phyloP scores from a whole-genome alignment of 768 basidiomycete species.

The Clathrus columnatus region DNA sequence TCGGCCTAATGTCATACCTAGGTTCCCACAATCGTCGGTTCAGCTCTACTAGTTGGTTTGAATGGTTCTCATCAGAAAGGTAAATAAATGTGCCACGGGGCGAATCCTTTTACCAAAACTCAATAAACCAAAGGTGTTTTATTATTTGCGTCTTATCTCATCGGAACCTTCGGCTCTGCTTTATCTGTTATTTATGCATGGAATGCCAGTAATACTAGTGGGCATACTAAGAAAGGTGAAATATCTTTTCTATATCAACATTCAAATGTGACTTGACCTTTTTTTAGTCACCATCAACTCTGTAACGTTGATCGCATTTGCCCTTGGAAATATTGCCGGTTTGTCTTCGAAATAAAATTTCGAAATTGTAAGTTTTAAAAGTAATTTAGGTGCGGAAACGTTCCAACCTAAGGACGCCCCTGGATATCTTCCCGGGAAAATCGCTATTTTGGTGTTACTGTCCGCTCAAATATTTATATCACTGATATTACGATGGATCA shows the following conservation, averaged over 20 bases:
- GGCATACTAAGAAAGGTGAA: conserved; percentile 55
- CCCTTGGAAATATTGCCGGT: conserved; percentile 50
- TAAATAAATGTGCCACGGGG: no score
- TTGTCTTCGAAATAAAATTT: not conserved
- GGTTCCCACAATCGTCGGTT: conserved; percentile 49
- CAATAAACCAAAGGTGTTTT: not conserved
- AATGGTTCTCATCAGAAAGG: conserved; percentile 41
- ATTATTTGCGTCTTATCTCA: conserved; percentile 33
- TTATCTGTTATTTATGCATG: conserved; percentile 55
- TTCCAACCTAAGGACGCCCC: conserved; percentile 56
- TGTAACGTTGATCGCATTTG: conserved; percentile 47
- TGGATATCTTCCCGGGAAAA: conserved; percentile 57
- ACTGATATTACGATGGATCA: conserved; percentile 44
- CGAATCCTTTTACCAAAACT: not conserved
- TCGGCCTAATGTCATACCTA: no score
- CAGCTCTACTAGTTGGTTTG: conserved; percentile 47
- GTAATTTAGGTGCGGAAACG: conserved; percentile 37
- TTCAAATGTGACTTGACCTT: not conserved
- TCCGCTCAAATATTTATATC: conserved; percentile 42
- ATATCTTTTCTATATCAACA: not conserved
- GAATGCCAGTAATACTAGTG: conserved; percentile 55
- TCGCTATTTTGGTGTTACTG: conserved; percentile 53
- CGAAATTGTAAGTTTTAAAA: not conserved
- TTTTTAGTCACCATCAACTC: conserved; percentile 47
- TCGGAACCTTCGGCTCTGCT: conserved; percentile 50